Percentiles rank a stretch among this genome's conserved stretches.
Conservation (phyloP, 345 rosid genomes). For the thale cress (Arabidopsis thaliana) region TAIR10.1 NC_003075.7:15997501-15998000, state of each 20-base stretch:
- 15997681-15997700: conserved; percentile 45
- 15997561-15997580: conserved; percentile 35
- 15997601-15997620: conserved; percentile 61
- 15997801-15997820: conserved; percentile 48
- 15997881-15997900: conserved; percentile 42
- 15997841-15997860: conserved; percentile 24
- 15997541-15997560: conserved; percentile 54
- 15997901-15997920: conserved; percentile 46
- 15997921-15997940: conserved; percentile 46
- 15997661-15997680: conserved; percentile 55
- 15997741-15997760: conserved; percentile 53
- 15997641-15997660: conserved; percentile 55
- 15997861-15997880: conserved; percentile 24
- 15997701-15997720: conserved; percentile 55
- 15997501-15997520: conserved; percentile 58
- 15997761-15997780: conserved; percentile 50
- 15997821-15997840: conserved; percentile 49
- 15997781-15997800: conserved; percentile 43
- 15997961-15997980: conserved; percentile 47
- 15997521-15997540: conserved; percentile 68
- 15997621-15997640: conserved; percentile 49
- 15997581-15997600: conserved; percentile 60
- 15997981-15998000: conserved; percentile 48
- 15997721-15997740: conserved; percentile 56
- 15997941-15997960: conserved; percentile 52